Evolutionary conservation across 768 basidiomycete species (phyloP), one percentile per base, ranked within the genome.

Genomic region (Coprinellus micaceus): DNA sequence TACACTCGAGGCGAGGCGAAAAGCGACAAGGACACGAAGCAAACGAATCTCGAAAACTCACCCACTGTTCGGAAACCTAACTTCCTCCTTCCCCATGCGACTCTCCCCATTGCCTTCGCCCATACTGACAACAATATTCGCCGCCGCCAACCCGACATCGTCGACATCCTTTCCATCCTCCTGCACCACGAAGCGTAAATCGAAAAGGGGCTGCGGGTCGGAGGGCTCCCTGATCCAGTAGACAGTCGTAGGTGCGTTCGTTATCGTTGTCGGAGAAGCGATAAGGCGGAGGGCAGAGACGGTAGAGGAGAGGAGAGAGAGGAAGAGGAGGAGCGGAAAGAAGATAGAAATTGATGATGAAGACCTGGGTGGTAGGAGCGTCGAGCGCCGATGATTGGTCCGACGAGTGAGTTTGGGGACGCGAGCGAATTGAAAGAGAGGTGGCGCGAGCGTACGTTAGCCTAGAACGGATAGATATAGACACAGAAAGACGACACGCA

Each of bases 61-160:
- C 54, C 54, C 54, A 47, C 41, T 29, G 12, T 45, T 25, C 7
- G 54, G 54, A 55, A 55, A 55, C 19, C 5, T 30, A 19, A 55
- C 54, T 7, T 22, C 29, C 6, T 46, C 44, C 29, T 22, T n/a
- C 40, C 40, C 40, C 40, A 43, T 17, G 7, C 19, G 6, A 7
- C 6, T 43, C 4, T 45, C 54, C 7, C 24, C 17, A 24, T 33
- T 36, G 13, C 33, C 46, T 10, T 7, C 4, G 3, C 30, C 41
- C 12, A 19, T 4, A 21, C 33, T 22, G 22, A 55, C 19, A 4
- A 24, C 30, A 49, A 52, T 52, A 26, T 52, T 57, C 25, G 56
- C 56, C 22, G 2, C 6, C 5, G 48, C 55, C n/a, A 57, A 49
- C 10, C 56, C 56, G 7, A 44, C 25, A 52, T 57, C 37, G 15